Base-by-base conservation (phyloP, 208 protist species). In the Crithidia expoeki region DNA sequence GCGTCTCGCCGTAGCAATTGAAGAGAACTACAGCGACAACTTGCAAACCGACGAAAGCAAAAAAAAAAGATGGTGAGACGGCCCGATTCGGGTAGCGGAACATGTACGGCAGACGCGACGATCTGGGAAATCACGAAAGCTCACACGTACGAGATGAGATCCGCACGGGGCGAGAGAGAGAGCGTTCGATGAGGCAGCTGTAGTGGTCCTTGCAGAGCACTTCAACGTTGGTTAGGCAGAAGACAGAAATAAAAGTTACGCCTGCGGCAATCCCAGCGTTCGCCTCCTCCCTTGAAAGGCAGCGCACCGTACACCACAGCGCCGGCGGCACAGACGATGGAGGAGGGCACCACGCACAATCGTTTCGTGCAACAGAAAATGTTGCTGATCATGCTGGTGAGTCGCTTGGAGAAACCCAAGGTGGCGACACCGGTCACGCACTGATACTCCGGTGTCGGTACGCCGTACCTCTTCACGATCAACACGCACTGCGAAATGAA, bases 191-290 rank as follows among this genome's bases (percentile, higher is more conserved):
- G 42, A 84, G 60, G 28, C 76, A 64, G 40, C 74, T 83, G 79
- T 85, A 83, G 65, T 81, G 74, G 25, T 74, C 79, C 56, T 85
- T 69, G 14, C 58, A 77, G 14, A 90, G 66, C n/a, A 87, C 67
- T 49, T 89, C 81, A 9, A 85, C 28, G 62, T 78, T 80, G 16
- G 78, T 79, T 40, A 68, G 75, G 23, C 62, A 69, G 47, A 85
- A 87, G 10, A 47, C 40, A 0, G 68, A 63, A 10, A 80, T 9
- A 52, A 90, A 84, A 38, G 85, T 63, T 50, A 84, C 67, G 17
- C 49, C 74, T 38, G 55, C 62, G n/a, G 55, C 62, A 16, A 72
- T 62, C 28, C 32, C 47, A 5, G 62, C 80, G 60, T 68, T 83
- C 28, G 42, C 65, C 38, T 49, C 28, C 10, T 17, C 38, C 14